Evolutionary conservation across 2,329 filamentous ascomycete genomes (phyloP).

Genomic region (Davidsoniella virescens): DNA sequence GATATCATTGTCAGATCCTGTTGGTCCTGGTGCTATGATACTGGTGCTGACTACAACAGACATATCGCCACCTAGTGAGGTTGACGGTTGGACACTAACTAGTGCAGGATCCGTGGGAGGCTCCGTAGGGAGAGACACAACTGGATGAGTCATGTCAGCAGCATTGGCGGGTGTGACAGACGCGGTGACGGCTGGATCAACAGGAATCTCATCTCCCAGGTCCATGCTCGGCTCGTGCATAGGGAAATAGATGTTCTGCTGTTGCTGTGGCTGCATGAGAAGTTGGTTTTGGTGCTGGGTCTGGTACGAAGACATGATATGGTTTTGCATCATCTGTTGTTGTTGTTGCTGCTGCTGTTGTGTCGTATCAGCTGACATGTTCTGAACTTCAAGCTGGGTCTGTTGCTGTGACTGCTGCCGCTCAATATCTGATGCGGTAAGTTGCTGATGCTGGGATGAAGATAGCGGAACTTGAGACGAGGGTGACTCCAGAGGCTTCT

Average conservation of each 20-base stretch:
- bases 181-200: background rate
- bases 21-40: too few species aligned
- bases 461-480: slow-evolving; percentile 1
- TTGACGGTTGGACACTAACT: background rate
- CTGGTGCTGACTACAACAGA: too few species aligned
- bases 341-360: background rate
- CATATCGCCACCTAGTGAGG: too few species aligned
- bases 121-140: background rate
- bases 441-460: background rate
- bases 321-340: slow-evolving; percentile 9
- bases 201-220: background rate
- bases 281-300: slow-evolving; percentile 5
- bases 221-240: background rate
- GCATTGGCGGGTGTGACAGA: background rate
- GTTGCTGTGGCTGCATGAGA: background rate
- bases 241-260: background rate
- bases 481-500: slow-evolving; percentile 2
- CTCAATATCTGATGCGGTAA: slow-evolving; percentile 2
- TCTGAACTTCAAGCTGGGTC: background rate
- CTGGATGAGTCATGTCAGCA: background rate
- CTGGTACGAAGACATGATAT: background rate
- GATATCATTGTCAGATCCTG: too few species aligned
- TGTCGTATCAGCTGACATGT: background rate
- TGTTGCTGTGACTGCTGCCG: slow-evolving; percentile 13
- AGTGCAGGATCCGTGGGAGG: background rate